A percentile compares a stretch with the other conserved stretches of the same genome.
Evolutionary conservation across 2,329 filamentous ascomycete species (phyloP).

Genomic region (Ceratocystis colombiana): DNA sequence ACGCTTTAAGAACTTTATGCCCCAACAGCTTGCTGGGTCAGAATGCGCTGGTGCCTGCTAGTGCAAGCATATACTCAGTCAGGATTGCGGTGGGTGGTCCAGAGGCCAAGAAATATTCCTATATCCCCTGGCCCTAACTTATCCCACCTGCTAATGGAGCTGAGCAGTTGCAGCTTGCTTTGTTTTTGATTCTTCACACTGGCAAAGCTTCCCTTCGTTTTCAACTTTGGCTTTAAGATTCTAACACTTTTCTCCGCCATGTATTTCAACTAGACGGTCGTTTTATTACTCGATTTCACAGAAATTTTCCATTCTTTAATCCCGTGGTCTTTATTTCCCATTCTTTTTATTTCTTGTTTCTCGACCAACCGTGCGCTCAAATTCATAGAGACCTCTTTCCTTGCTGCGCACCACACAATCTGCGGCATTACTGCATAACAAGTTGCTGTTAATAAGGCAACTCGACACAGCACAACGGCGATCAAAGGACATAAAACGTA

Average conservation of each 20-base stretch:
- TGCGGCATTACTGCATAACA: conserved; percentile 4
- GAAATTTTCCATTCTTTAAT: background rate
- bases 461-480: background rate
- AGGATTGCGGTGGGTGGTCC: conserved; percentile 11
- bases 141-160: background rate
- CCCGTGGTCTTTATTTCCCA: background rate
- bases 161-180: background rate
- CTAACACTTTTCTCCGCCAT: conserved; percentile 3
- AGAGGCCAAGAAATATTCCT: conserved; percentile 10
- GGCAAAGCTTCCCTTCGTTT: background rate
- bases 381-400: background rate
- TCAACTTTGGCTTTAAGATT: background rate
- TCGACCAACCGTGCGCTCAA: conserved; percentile 1
- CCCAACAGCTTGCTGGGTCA: background rate
- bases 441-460: conserved; percentile 6
- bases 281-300: conserved; percentile 3
- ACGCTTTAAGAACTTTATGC: background rate
- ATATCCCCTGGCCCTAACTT: conserved; percentile 9
- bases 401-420: conserved; percentile 5
- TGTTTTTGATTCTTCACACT: background rate
- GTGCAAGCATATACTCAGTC: conserved; percentile 7
- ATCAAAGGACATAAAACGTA: conserved; percentile 10
- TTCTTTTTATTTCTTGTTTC: background rate
- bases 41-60: conserved; percentile 2
- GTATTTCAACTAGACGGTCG: conserved; percentile 2